Evolutionary conservation across 2,329 filamentous ascomycete genomes (phyloP).

Genomic region (Cadophora malorum): DNA sequence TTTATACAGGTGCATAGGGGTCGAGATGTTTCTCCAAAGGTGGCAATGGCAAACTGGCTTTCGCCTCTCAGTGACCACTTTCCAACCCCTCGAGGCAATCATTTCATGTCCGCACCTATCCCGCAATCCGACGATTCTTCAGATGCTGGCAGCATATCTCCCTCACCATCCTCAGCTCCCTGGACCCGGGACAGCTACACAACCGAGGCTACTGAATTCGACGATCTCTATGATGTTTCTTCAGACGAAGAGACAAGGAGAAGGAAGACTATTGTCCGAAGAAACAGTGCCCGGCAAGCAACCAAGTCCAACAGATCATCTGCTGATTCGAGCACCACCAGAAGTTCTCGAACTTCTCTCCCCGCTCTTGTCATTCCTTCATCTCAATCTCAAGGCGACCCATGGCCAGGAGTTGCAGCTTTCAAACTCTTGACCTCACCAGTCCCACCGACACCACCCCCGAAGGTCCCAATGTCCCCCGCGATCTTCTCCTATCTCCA

Average conservation of each 20-base stretch:
- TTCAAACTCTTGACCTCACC: slow-evolving; percentile 60
- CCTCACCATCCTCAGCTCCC: slow-evolving; percentile 60
- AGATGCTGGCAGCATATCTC: slow-evolving; percentile 60
- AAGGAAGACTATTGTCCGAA: slow-evolving; percentile 48
- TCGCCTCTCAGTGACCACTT: slow-evolving; percentile 64
- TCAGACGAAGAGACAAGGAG: slow-evolving; percentile 72
- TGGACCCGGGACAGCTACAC: slow-evolving; percentile 68
- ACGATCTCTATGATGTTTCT: slow-evolving; percentile 84
- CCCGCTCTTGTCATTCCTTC: slow-evolving; percentile 58
- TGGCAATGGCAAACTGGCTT: slow-evolving; percentile 43
- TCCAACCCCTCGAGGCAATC: slow-evolving; percentile 71
- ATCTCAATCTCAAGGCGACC: slow-evolving; percentile 48
- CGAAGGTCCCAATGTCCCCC: slow-evolving; percentile 77
- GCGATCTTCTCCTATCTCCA: slow-evolving; percentile 75
- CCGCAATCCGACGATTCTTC: slow-evolving; percentile 60
- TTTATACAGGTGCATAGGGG: slow-evolving; percentile 42
- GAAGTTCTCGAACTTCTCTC: slow-evolving; percentile 46
- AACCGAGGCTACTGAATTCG: slow-evolving; percentile 76
- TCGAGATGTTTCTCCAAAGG: slow-evolving; percentile 48
- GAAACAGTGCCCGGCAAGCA: slow-evolving; percentile 41
- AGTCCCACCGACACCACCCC: slow-evolving; percentile 67
- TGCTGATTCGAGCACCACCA: slow-evolving; percentile 35
- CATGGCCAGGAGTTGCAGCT: slow-evolving; percentile 54
- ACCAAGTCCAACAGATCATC: slow-evolving; percentile 43
- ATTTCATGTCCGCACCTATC: slow-evolving; percentile 68